Conservation (phyloP, 345 rosid genomes). For the Citrus glauca region DNA sequence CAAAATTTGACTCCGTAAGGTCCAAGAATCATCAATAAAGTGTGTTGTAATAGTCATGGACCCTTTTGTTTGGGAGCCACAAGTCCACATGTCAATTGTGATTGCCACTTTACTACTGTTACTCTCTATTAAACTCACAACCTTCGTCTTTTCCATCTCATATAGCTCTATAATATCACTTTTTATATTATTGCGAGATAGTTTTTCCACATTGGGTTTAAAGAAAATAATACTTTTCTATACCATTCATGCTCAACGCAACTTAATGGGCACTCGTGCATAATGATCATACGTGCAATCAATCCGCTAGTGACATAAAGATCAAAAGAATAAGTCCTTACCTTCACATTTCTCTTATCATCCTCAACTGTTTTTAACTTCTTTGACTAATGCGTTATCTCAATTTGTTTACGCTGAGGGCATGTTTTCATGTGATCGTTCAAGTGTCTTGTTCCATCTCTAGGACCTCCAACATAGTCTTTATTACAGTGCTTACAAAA, state of each 20-base stretch:
- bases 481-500: too few species aligned
- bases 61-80: neutral
- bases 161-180: neutral
- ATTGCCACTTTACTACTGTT: neutral
- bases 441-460: too few species aligned
- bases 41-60: neutral
- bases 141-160: neutral
- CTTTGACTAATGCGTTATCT: too few species aligned
- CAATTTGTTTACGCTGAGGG: too few species aligned
- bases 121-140: neutral
- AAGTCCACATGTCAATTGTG: neutral
- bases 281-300: neutral
- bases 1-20: neutral
- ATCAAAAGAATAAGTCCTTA: neutral
- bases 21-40: neutral
- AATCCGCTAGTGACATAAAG: neutral
- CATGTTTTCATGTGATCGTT: too few species aligned
- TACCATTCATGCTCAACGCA: neutral
- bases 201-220: neutral
- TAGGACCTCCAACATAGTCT: too few species aligned
- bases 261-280: neutral
- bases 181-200: neutral
- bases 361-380: too few species aligned
- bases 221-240: neutral
- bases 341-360: too few species aligned